Percentiles rank a stretch among this genome's conserved stretches.
Conservation (phyloP, 2,329 filamentous ascomycete species). For the Paramyrothecium roridum region DNA sequence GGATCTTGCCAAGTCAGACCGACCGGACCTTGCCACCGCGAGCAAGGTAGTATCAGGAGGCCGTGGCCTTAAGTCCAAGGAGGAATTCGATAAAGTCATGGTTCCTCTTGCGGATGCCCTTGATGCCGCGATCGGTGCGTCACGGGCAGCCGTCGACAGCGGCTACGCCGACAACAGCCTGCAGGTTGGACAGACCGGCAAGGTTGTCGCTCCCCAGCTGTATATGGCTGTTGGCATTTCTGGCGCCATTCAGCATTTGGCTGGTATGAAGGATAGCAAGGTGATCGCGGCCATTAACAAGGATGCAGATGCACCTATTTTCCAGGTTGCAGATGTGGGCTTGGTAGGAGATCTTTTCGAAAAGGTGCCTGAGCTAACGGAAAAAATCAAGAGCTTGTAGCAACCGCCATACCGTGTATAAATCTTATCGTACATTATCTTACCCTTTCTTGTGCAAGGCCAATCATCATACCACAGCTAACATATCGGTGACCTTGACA, state of each 20-base stretch:
- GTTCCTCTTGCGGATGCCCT: slow-evolving; percentile 87
- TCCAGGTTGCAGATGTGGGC: slow-evolving; percentile 95
- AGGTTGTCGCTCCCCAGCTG: slow-evolving; percentile 94
- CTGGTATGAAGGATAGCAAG: slow-evolving; percentile 99
- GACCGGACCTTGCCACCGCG: slow-evolving; percentile 90
- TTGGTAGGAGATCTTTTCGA: slow-evolving; percentile 95
- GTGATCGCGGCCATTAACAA: slow-evolving; percentile 99
- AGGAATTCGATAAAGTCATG: slow-evolving; percentile 93
- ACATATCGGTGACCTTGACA: slow-evolving; percentile 54
- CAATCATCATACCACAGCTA: slow-evolving; percentile 42
- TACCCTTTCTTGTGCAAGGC: background rate
- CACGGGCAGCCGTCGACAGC: slow-evolving; percentile 90
- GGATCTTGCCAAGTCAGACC: slow-evolving; percentile 87
- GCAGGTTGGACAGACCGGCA: slow-evolving; percentile 97
- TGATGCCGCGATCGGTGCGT: slow-evolving; percentile 93
- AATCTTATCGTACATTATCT: slow-evolving; percentile 16
- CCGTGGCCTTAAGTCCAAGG: slow-evolving; percentile 93
- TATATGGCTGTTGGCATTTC: slow-evolving; percentile 96
- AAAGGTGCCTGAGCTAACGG: slow-evolving; percentile 90
- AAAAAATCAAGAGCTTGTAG: slow-evolving; percentile 74
- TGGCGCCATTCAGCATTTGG: slow-evolving; percentile 95
- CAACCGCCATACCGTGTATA: slow-evolving; percentile 15
- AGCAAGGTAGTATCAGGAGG: slow-evolving; percentile 88
- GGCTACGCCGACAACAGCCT: slow-evolving; percentile 98
- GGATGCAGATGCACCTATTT: slow-evolving; percentile 93